Evolutionary conservation across 768 basidiomycete genomes (phyloP), one percentile per base, ranked within the genome.

Genomic region (Leccinum arenicola): DNA sequence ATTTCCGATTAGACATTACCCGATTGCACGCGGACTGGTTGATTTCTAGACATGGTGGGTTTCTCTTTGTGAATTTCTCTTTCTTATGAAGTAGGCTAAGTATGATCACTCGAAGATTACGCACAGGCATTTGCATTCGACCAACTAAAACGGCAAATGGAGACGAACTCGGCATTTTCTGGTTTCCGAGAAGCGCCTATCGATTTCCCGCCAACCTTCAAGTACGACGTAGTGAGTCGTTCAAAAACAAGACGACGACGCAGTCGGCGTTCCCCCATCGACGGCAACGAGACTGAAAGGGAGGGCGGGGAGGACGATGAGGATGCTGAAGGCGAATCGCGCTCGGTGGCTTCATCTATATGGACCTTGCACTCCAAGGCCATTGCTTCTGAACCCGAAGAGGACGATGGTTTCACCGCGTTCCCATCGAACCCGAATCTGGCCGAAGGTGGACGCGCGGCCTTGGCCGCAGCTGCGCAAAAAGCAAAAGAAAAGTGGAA

Each of bases 21-120:
- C 83, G 95, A 17, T 74, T 95, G 12, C 95, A 98, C 68, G 95
- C 95, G 4, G 95, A 98, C 73, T 97, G 95, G 94, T 77, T 98
- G 4, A 86, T 95, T 59, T 84, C 91, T 25, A 83, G 85, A 36
- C 86, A 87, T 77, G 91, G 91, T 90, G 61, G 40, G 74, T 61
- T 8, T 54, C 8, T 35, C 52, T 15, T 23, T 49, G 25, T 23
- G 35, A 49, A 12, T 7, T 21, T 55, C 48, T 23, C n/a, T n/a
- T n/a, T n/a, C n/a, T 12, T 3, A 10, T 21, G n/a, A 55, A 19
- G 19, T 23, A 27, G 29, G 54, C 60, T 71, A 12, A 69, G 54
- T 58, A 31, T 27, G 23, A 1, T 14, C 38, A 23, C 14, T 35
- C 55, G 4, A 63, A 93, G 93, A 95, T 19, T 98, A 91, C 64